Percentiles rank a stretch among this genome's conserved stretches.
These are phyloP conservation scores for Penicillium flavigenum DNA, from an alignment of 495 filamentous ascomycete species.

Conservation along the genomic window DNA sequence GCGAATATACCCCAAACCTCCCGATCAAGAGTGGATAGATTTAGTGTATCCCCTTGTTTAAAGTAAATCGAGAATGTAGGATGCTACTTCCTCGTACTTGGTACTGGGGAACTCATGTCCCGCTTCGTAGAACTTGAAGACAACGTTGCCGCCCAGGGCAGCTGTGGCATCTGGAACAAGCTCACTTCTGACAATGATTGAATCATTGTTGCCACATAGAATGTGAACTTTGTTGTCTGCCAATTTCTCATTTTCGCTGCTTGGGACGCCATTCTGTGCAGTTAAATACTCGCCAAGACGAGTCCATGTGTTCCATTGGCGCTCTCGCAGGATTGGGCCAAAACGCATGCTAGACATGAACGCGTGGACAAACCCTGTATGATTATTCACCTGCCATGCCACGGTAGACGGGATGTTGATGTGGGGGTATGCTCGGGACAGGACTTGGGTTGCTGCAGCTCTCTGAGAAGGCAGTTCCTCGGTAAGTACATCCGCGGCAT, in stretches of 20 bases:
- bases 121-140: conserved; percentile 49
- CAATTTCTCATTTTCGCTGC: conserved; percentile 32
- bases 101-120: conserved; percentile 61
- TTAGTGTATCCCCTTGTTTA: conserved; percentile 14
- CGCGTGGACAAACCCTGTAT: conserved; percentile 55
- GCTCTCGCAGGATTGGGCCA: conserved; percentile 53
- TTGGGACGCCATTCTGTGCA: conserved; percentile 35
- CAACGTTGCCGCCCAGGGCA: conserved; percentile 49
- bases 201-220: conserved; percentile 53
- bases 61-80: conserved; percentile 42
- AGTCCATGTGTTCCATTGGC: conserved; percentile 54
- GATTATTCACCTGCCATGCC: conserved; percentile 56
- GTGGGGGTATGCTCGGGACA: conserved; percentile 47
- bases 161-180: conserved; percentile 52
- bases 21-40: not conserved
- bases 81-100: conserved; percentile 50
- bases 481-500: conserved; percentile 36
- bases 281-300: conserved; percentile 52
- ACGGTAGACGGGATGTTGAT: conserved; percentile 48
- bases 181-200: conserved; percentile 56
- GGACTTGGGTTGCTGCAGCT: conserved; percentile 38
- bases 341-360: conserved; percentile 59
- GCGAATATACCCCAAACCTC: conserved; percentile 3
- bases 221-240: conserved; percentile 52
- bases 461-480: conserved; percentile 38